phyloP scores from a whole-genome alignment of 2,329 filamentous ascomycete species.

The Didymosphaeria variabile region DNA sequence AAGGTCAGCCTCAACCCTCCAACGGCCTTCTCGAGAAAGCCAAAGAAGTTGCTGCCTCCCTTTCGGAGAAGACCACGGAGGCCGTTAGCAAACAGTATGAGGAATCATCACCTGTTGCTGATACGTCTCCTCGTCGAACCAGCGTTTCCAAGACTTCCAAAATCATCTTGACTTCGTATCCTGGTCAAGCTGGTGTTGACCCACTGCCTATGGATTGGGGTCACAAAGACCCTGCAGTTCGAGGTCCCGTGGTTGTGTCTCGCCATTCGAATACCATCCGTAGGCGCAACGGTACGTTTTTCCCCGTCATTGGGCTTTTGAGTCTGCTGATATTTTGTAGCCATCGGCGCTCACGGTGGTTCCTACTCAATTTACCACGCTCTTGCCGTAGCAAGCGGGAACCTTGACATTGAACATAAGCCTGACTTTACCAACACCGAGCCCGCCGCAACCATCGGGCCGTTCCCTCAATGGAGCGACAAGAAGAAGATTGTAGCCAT shows the following conservation, averaged over 20 bases:
- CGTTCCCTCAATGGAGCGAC: constrained; percentile 89
- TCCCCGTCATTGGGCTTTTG: background rate
- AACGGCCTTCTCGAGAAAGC: constrained; percentile 32
- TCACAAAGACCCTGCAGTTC: constrained; percentile 73
- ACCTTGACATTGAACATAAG: constrained; percentile 83
- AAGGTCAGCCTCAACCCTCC: constrained; percentile 27
- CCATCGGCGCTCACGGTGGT: constrained; percentile 79
- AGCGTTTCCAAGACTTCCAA: constrained; percentile 63
- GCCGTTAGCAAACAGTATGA: constrained; percentile 53
- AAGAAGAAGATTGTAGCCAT: constrained; percentile 96
- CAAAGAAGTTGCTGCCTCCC: constrained; percentile 36
- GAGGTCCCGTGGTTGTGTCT: constrained; percentile 90
- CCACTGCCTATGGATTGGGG: constrained; percentile 92
- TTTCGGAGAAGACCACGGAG: constrained; percentile 46
- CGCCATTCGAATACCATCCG: constrained; percentile 78
- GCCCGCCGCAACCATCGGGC: constrained; percentile 87
- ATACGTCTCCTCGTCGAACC: constrained; percentile 47
- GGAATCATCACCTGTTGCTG: constrained; percentile 41
- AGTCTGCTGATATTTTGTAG: constrained; percentile 44
- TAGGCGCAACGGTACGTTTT: constrained; percentile 74
- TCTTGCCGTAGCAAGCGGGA: constrained; percentile 88
- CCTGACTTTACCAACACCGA: constrained; percentile 86
- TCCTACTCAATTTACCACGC: constrained; percentile 98
- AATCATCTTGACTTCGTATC: constrained; percentile 83
- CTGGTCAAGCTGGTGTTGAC: constrained; percentile 91